Base-by-base conservation (phyloP, 768 basidiomycete species). In the Exidia glandulosa region DNA sequence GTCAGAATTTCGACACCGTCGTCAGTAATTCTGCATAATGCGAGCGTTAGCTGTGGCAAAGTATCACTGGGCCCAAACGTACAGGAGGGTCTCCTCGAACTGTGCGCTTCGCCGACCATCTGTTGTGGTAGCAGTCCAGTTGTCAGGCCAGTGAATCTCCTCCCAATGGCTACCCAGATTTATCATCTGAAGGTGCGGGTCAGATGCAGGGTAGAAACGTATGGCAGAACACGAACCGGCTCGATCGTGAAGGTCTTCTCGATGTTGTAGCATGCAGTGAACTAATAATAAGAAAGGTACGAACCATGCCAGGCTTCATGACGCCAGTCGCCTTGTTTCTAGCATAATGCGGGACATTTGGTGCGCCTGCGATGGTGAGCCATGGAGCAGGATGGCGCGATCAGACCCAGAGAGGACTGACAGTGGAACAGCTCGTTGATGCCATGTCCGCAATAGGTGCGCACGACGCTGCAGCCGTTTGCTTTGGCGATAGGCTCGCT, bases 31-130 rank as follows among this genome's bases (percentile, higher is more conserved):
- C 94, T 96, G 68, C 56, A 57, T 13, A 36, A 59, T 25, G 58
- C n/a, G n/a, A n/a, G n/a, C 52, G 34, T 60, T 16, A 60, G 37
- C 56, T 3, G 36, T 4, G 6, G 29, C 36, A 4, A 27, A 54
- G 47, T 33, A 59, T 54, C 31, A 30, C 56, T 30, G 48, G 36
- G 29, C 54, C 50, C 34, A 36, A 47, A 81, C 92, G 66, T 67
- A 94, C 94, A 99, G 72, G 34, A 99, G 75, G 1, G 95, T 97
- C 68, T 99, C 96, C 71, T 99, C 96, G 69, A 97, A 99, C 68
- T 99, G 96, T 1, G 96, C 96, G 62, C 90, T 94, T 59, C 81
- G 77, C 70, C 88, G 88, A 27, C 94, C 95, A 72, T 97, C 95
- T 13, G 80, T 72, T 3, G 96, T 99, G 25, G 88, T 91, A 1